These are phyloP conservation scores for Ganoderma lucidum DNA, from an alignment of 1,284 basidiomycete genomes.

Conservation along the genomic window DNA sequence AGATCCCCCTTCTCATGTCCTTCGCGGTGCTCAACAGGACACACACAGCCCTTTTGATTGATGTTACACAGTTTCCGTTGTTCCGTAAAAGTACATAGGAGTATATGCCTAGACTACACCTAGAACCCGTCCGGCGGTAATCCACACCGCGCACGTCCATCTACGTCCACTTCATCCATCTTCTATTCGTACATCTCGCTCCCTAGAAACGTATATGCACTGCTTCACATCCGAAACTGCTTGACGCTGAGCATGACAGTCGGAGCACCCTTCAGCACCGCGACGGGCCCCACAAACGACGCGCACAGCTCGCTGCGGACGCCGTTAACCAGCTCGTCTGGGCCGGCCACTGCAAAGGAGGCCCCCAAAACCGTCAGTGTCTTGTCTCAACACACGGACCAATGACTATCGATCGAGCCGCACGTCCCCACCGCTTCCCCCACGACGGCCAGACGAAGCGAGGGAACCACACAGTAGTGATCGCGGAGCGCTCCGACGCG, in stretches of 20 bases:
- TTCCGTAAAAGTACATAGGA: neutral
- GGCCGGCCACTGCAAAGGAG: slow-evolving; percentile 31
- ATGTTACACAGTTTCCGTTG: neutral
- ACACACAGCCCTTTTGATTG: neutral
- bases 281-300: slow-evolving; percentile 32
- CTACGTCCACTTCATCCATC: neutral
- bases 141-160: neutral
- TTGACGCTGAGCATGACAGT: slow-evolving; percentile 36
- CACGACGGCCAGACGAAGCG: neutral
- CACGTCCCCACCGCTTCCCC: neutral
- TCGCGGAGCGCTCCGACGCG: slow-evolving; percentile 5
- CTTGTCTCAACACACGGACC: neutral
- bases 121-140: neutral
- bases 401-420: neutral
- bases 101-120: neutral
- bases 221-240: slow-evolving; percentile 34
- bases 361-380: neutral
- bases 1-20: neutral
- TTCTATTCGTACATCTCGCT: neutral
- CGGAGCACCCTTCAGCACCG: slow-evolving; percentile 31
- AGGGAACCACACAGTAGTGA: neutral
- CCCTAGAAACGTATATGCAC: neutral
- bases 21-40: neutral
- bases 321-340: slow-evolving; percentile 29
- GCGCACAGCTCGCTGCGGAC: slow-evolving; percentile 33